Percentiles rank a stretch among this genome's conserved stretches.
Conservation (phyloP, 345 rosid species). For the Rhizophora apiculata region DNA sequence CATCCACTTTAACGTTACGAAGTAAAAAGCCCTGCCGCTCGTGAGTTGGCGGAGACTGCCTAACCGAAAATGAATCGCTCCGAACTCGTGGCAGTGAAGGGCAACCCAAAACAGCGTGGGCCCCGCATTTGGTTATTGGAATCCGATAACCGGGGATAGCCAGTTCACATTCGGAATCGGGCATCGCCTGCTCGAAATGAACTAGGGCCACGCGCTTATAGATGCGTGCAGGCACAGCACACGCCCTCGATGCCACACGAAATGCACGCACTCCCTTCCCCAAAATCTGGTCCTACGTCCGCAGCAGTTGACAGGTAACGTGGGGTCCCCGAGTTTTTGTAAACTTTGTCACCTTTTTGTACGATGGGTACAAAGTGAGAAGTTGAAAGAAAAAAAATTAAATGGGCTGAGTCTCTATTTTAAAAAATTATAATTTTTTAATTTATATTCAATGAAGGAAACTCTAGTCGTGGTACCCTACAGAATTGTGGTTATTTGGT, state of each 20-base stretch:
- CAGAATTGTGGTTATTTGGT: too few species aligned
- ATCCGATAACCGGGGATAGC: slow-evolving; percentile 19
- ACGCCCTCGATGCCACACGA: slow-evolving; percentile 29
- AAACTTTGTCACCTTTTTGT: neutral
- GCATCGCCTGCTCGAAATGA: slow-evolving; percentile 14
- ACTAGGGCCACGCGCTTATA: slow-evolving; percentile 6
- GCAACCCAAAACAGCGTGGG: neutral
- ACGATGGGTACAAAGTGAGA: too few species aligned
- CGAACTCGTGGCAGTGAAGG: slow-evolving; percentile 13
- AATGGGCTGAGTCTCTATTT: too few species aligned
- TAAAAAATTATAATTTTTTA: too few species aligned
- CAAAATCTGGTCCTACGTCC: neutral
- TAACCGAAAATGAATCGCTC: slow-evolving; percentile 32
- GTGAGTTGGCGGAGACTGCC: slow-evolving; percentile 32
- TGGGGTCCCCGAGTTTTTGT: neutral
- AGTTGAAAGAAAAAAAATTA: too few species aligned
- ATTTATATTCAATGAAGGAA: too few species aligned
- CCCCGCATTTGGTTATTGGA: neutral
- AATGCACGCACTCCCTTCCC: slow-evolving; percentile 22
- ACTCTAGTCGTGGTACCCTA: too few species aligned
- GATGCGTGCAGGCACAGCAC: slow-evolving; percentile 4
- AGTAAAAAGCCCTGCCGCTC: too few species aligned
- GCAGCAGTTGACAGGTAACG: neutral
- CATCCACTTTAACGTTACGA: too few species aligned
- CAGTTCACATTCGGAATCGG: slow-evolving; percentile 21